Base-by-base conservation (phyloP, 1,139 yeast genomes). In the Taphrina populina region DNA sequence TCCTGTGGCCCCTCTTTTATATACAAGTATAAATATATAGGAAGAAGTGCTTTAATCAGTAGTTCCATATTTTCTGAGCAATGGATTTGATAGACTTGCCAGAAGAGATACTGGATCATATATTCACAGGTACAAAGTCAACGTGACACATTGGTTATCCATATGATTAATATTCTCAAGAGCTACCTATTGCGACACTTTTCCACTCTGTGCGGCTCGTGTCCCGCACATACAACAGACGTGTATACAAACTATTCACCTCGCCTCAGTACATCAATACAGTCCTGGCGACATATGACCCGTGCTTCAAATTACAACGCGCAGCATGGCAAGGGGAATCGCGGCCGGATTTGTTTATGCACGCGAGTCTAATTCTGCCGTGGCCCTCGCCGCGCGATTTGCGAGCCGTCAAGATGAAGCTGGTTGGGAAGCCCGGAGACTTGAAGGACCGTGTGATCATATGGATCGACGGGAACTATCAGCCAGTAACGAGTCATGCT, bases 381-480 rank as follows among this genome's bases (percentile, higher is more conserved):
- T 40, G 45, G 45, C 43, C 10, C 15, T 4, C 21, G 13, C 47
- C 47, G 8, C 8, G 47, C 29, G 47, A 43, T 29, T 19, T 43
- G 47, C 11, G 27, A 6, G 29, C 29, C 15, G 47, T 43, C 13
- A 10, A 20, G 32, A 43, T 43, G 47, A 43, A 43, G 47, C 17
- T 43, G 47, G 47, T 30, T 26, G 47, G 47, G 7, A 30, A 11
- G 19, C 32, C 20, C 32, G 47, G 37, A 2, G 47, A 37, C 5
- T 26, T 30, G 26, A 24, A 20, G 36, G 47, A 43, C 10, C 35
- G 47, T 7, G 36, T 43, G 36, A 43, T 43, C 23, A 37, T 43
- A 17, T 43, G 47, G 47, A 30, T 43, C 27, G 47, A 43, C 32
- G 47, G 47, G 19, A 43, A 30, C 17, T 43, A 43, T 15, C 29